A percentile compares a stretch with the other conserved stretches of the same genome.
Evolutionary conservation across 2,329 filamentous ascomycete genomes (phyloP).

Genomic region (Nigrospora sphaerica): DNA sequence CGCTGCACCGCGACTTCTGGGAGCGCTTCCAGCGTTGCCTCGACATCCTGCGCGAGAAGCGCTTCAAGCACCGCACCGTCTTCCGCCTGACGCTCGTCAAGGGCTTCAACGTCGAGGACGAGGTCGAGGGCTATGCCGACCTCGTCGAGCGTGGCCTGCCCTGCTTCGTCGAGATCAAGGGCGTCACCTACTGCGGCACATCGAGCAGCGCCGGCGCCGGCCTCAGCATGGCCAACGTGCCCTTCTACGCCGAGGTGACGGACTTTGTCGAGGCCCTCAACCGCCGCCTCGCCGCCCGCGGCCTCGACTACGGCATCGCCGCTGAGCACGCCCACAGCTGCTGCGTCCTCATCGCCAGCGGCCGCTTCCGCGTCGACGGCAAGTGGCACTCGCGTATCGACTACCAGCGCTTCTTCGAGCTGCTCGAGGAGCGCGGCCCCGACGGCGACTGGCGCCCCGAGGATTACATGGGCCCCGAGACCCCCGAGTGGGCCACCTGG

Average conservation of each 20-base stretch:
- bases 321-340: slow-evolving; percentile 95
- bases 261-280: slow-evolving; percentile 76
- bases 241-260: slow-evolving; percentile 86
- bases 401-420: slow-evolving; percentile 80
- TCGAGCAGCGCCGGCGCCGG: slow-evolving; percentile 77
- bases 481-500: slow-evolving; percentile 92
- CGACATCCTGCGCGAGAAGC: slow-evolving; percentile 77
- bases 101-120: slow-evolving; percentile 95
- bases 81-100: slow-evolving; percentile 95
- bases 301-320: slow-evolving; percentile 80
- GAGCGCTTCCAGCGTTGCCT: slow-evolving; percentile 88
- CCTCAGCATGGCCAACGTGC: slow-evolving; percentile 94
- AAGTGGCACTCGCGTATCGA: slow-evolving; percentile 91
- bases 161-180: slow-evolving; percentile 92
- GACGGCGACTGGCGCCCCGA: slow-evolving; percentile 73
- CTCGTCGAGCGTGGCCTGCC: slow-evolving; percentile 81
- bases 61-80: slow-evolving; percentile 83
- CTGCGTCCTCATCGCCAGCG: slow-evolving; percentile 79
- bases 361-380: slow-evolving; percentile 67
- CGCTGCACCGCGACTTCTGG: slow-evolving; percentile 95
- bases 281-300: slow-evolving; percentile 58
- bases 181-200: slow-evolving; percentile 94
- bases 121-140: slow-evolving; percentile 82
- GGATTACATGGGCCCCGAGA: slow-evolving; percentile 81
- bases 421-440: slow-evolving; percentile 61